Percentiles rank a stretch among this genome's conserved stretches.
phyloP scores from a whole-genome alignment of 805 yeast genomes.

The Saccharomyces cerevisiae region DNA sequence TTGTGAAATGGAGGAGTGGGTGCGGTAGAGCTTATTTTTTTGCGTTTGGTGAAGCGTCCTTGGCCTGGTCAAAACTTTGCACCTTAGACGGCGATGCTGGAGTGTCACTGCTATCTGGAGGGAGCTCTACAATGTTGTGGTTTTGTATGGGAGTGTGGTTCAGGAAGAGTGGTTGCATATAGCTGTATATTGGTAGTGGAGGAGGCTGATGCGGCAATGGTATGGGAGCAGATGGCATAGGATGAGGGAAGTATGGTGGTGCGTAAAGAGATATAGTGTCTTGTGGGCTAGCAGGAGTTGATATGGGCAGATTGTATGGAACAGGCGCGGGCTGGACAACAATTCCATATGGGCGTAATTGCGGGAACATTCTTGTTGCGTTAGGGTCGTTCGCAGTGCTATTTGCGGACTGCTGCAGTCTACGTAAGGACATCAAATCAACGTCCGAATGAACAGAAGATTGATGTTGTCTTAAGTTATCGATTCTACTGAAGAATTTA shows the following conservation, averaged over 20 bases:
- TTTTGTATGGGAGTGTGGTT: neutral
- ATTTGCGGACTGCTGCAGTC: neutral
- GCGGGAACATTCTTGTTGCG: neutral
- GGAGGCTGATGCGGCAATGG: neutral
- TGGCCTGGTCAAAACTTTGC: neutral
- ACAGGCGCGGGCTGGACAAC: neutral
- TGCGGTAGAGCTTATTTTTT: neutral
- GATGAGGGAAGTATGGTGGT: neutral
- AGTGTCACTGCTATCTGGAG: neutral
- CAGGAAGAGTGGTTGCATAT: neutral
- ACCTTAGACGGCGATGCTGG: neutral
- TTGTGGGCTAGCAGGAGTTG: neutral
- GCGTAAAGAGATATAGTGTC: neutral
- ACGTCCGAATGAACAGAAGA: slow-evolving; percentile 63
- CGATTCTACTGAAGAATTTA: slow-evolving; percentile 72
- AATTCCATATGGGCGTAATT: neutral
- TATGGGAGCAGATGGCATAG: neutral
- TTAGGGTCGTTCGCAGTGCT: neutral
- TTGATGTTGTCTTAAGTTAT: slow-evolving; percentile 83
- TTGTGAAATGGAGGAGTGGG: neutral
- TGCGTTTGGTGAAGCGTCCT: neutral
- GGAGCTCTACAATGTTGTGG: neutral
- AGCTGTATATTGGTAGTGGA: neutral
- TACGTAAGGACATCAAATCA: slow-evolving; percentile 27
- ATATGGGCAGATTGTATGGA: neutral